Base-by-base conservation (phyloP, 2,329 filamentous ascomycete genomes). In the Fusarium sp. region DNA sequence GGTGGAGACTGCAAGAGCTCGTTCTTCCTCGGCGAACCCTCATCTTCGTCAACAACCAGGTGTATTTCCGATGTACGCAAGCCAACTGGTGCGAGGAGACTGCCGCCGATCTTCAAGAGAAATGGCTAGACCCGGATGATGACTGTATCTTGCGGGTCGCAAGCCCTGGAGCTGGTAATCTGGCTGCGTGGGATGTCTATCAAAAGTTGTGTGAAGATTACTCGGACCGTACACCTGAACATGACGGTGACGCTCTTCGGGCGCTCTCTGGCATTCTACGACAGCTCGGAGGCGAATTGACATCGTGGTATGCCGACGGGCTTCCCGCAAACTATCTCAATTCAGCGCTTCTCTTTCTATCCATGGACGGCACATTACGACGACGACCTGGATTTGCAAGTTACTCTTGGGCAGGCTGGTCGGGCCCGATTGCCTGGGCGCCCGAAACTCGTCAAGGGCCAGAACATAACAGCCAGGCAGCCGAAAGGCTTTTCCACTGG, bases 331-430 rank as follows among this genome's bases (percentile, higher is more conserved):
- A 54, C 10, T 66, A 63, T 18, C 59, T 67, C 6, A 65, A 70
- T 5, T 20, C 31, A 3, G 52, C 56, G 3, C 31, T 70, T 20
- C 42, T 70, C 3, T 70, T 67, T 11, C 3, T 45, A 6, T 59
- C 59, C 4, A 16, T 22, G 1, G 42, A 63, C 16, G 69, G 62
- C 4, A n/a, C 25, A 1, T 4, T 71, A 4, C 52, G 56, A 6
- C 20, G 71, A 11, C 66, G 69, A 6, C 35, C 56, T 5, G 69
- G 50, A 5, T 74, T 74, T 40, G 60, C 69, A 6, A 74, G 71
- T n/a, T 74, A 67, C 54, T 74, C 71, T 9, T 74, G 71, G 71
- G 66, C 64, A 10, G 71, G 71, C 16, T 74, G 71, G 69, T 63
- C 59, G 5, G 68, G 64, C 7, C 13, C 33, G 6, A 67, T 70